Conservation (phyloP, 345 rosid genomes). For the Leavenworthia alabamica region DNA sequence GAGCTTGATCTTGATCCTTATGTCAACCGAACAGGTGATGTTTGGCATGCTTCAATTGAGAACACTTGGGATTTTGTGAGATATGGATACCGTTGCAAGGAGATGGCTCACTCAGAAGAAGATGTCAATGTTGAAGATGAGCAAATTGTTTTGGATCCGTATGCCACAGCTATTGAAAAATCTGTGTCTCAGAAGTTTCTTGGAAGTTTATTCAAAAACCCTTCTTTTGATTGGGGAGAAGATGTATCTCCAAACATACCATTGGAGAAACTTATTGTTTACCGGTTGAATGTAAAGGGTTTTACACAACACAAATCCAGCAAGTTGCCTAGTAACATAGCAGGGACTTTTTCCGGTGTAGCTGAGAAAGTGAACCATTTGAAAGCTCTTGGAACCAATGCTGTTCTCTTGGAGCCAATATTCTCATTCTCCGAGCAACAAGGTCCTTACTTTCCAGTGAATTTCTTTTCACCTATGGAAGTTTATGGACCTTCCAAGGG, state of each 20-base stretch:
- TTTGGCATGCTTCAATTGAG: slow-evolving; percentile 75
- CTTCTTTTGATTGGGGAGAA: slow-evolving; percentile 73
- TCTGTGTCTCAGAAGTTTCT: slow-evolving; percentile 36
- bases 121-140: slow-evolving; percentile 27
- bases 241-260: slow-evolving; percentile 55
- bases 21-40: slow-evolving; percentile 77
- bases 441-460: slow-evolving; percentile 76
- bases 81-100: slow-evolving; percentile 62
- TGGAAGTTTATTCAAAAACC: slow-evolving; percentile 46
- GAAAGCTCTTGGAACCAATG: slow-evolving; percentile 69
- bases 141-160: slow-evolving; percentile 65
- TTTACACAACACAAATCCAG: slow-evolving; percentile 73
- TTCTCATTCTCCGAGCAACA: slow-evolving; percentile 55
- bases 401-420: slow-evolving; percentile 78
- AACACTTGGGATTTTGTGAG: slow-evolving; percentile 42
- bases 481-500: slow-evolving; percentile 48
- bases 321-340: slow-evolving; percentile 44
- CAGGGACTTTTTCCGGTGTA: slow-evolving; percentile 80
- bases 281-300: slow-evolving; percentile 60
- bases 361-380: slow-evolving; percentile 63
- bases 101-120: slow-evolving; percentile 28
- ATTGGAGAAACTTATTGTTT: slow-evolving; percentile 60
- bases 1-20: slow-evolving; percentile 90
- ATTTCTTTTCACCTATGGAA: slow-evolving; percentile 68
- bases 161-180: slow-evolving; percentile 47